Evolutionary conservation across 768 basidiomycete species (phyloP).

Genomic region (Lactarius sp.): DNA sequence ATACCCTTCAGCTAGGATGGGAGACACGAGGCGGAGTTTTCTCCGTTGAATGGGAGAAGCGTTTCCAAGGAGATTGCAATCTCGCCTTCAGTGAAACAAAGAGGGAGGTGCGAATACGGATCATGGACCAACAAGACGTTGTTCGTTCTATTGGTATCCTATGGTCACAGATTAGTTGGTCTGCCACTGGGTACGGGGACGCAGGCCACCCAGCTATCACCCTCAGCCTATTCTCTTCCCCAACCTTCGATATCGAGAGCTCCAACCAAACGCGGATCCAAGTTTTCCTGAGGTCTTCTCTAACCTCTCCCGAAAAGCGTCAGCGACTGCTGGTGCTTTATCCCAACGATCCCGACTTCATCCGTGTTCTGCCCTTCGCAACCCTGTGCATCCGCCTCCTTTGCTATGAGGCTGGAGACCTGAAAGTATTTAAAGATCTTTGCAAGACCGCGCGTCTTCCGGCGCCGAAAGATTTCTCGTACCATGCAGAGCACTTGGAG

Average conservation of each 20-base stretch:
- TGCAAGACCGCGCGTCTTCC: conserved; percentile 37
- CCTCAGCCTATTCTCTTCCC: conserved; percentile 41
- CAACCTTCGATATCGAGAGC: conserved; percentile 34
- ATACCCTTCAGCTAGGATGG: conserved; percentile 55
- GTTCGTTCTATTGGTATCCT: conserved; percentile 40
- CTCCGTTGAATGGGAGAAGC: conserved; percentile 55
- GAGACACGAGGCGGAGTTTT: conserved; percentile 52
- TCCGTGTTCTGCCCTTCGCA: conserved; percentile 44
- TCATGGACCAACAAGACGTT: conserved; percentile 26
- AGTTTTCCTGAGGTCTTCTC: not conserved
- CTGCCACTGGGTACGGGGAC: conserved; percentile 35
- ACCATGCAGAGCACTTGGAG: conserved; percentile 38
- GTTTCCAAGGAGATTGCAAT: conserved; percentile 27
- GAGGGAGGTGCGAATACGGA: conserved; percentile 43
- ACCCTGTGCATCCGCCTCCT: conserved; percentile 51
- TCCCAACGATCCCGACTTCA: conserved; percentile 33
- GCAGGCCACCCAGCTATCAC: conserved; percentile 34
- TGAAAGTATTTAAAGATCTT: conserved; percentile 38
- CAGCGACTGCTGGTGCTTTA: conserved; percentile 38
- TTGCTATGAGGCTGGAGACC: conserved; percentile 35
- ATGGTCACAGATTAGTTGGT: conserved; percentile 41
- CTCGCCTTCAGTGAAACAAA: conserved; percentile 40
- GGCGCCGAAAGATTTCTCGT: conserved; percentile 30
- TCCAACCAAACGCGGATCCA: not conserved
- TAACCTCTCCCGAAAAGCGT: conserved; percentile 27